These are phyloP conservation scores for Rhododendron williamsianum DNA, from an alignment of 148 eudicot genomes.

Conservation along the genomic window DNA sequence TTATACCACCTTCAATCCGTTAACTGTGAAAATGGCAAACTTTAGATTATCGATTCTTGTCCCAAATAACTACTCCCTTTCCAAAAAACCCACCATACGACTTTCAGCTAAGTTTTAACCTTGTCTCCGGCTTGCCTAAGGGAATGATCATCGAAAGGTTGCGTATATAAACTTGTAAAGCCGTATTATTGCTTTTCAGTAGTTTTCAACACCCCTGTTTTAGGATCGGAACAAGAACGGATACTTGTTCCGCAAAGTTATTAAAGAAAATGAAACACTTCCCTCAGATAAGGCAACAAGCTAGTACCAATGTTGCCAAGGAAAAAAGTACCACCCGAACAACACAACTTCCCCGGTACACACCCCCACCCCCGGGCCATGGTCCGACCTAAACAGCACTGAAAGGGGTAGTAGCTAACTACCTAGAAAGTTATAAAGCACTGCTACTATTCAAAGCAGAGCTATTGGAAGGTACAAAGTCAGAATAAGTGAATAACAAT, in stretches of 20 bases:
- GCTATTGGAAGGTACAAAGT: not conserved
- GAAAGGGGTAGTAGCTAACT: not conserved
- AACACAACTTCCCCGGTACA: not conserved
- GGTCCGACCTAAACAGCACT: too few relatives aligned
- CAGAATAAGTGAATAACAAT: not conserved
- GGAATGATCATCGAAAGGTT: not conserved
- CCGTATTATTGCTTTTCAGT: not conserved
- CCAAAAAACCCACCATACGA: not conserved
- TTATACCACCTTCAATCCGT: not conserved
- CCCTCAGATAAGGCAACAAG: not conserved
- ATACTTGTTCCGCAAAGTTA: not conserved
- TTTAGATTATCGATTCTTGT: not conserved
- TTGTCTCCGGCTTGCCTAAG: not conserved
- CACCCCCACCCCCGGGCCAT: too few relatives aligned
- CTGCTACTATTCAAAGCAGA: not conserved
- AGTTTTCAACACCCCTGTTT: not conserved
- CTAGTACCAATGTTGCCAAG: not conserved
- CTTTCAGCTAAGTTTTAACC: not conserved
- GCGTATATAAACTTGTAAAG: not conserved
- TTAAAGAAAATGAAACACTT: not conserved
- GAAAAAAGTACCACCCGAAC: not conserved
- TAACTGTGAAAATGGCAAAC: not conserved
- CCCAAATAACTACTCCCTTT: not conserved
- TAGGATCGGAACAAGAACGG: not conserved
- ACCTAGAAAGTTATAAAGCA: not conserved